phyloP scores from a whole-genome alignment of 345 rosid species.

The Hibiscus trionum region DNA sequence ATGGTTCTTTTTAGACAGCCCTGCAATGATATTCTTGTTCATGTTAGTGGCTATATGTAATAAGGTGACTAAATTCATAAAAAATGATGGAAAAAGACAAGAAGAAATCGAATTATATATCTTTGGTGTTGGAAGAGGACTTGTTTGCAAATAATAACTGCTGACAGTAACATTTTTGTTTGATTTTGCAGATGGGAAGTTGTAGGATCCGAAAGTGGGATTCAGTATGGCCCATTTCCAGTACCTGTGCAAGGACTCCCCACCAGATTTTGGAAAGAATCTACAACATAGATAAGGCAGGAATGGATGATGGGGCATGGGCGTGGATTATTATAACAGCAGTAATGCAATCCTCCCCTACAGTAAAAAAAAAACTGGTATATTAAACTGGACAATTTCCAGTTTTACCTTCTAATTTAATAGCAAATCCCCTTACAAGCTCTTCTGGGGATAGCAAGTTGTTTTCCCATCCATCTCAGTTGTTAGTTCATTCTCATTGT shows the following conservation, averaged over 20 bases:
- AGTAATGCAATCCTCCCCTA: not conserved
- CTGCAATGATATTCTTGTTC: not conserved
- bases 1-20: not conserved
- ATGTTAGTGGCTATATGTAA: not conserved
- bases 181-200: slow-evolving; percentile 63
- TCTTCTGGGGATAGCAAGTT: slow-evolving; percentile 6
- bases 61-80: not conserved
- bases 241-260: slow-evolving; percentile 47
- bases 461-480: not conserved
- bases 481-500: not conserved
- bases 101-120: not conserved
- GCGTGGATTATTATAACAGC: not conserved
- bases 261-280: slow-evolving; percentile 56
- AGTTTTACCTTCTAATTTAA: not conserved
- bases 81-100: not conserved
- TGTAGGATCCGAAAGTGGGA: slow-evolving; percentile 43
- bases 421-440: slow-evolving; percentile 13
- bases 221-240: slow-evolving; percentile 73
- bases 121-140: not conserved
- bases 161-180: slow-evolving; percentile 18
- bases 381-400: not conserved
- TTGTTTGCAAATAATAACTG: not conserved
- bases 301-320: not conserved
- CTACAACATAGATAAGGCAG: slow-evolving; percentile 7
- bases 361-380: too few relatives aligned